Base-by-base conservation (phyloP, 139 green algal genomes). In the Closterium sp. region DNA sequence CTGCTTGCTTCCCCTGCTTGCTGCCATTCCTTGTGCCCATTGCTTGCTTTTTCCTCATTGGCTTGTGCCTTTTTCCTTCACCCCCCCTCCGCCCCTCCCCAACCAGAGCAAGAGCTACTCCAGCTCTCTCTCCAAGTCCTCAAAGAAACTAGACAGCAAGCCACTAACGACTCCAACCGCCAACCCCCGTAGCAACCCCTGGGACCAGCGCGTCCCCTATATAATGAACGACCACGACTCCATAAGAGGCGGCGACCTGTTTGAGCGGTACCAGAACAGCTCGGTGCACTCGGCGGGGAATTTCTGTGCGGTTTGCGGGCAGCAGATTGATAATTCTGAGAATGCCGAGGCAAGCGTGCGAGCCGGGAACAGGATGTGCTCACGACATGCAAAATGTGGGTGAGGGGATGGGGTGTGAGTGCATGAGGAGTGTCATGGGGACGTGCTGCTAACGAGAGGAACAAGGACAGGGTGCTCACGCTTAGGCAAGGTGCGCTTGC, bases 191-290 rank as follows among this genome's bases (percentile, higher is more conserved):
- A n/a, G n/a, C 55, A 76, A 76, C 55, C 55, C 55, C 0, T 76
- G 55, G 55, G 33, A 34, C 4, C 84, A 92, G 25, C 34, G 12
- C 76, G 10, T 92, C 7, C 89, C 89, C 34, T 87, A 31, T 31
- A 32, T 92, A 19, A 33, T 92, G 21, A 92, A 92, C 84, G 89
- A 92, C 89, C 89, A 92, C 83, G 89, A 92, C 83, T 92, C 89
- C 4, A 92, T 92, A 28, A 90, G 87, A 25, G 89, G 89, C 33
- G 89, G 89, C 36, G 87, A n/a, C 31, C 83, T 92, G 28, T 92
- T 90, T 86, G 33, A 92, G 89, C 89, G 84, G 21, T 92, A 92
- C 2, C 34, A 33, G 21, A 69, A 33, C 76, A 23, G 36, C 86
- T 90, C 83, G 21, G 33, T 92, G 23, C 89, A 92, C 89, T 30